These are phyloP conservation scores for Erysiphe pulchra DNA, from an alignment of 2,329 filamentous ascomycete genomes.

Conservation along the genomic window DNA sequence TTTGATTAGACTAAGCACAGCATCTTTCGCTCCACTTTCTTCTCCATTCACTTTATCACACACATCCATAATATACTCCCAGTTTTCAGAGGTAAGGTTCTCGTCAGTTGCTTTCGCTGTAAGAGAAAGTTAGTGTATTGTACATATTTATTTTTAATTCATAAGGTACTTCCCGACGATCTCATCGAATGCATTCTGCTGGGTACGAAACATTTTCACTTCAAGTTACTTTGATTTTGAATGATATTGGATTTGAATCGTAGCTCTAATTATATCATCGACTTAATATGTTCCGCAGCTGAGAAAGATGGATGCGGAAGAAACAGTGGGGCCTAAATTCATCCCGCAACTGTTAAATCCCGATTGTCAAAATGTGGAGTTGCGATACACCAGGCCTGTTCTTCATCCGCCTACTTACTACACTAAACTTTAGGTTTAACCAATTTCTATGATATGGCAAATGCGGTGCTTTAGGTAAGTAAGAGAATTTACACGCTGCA, in stretches of 20 bases:
- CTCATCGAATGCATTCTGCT: conserved; percentile 46
- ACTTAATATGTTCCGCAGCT: no score
- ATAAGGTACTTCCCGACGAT: conserved; percentile 34
- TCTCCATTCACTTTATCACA: conserved; percentile 17
- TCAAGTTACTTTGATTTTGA: background rate
- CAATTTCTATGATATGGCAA: no score
- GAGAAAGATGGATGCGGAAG: no score
- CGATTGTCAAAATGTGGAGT: no score
- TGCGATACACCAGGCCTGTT: no score
- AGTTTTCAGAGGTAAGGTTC: conserved; percentile 55
- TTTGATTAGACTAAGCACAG: conserved; percentile 47
- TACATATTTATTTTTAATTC: background rate
- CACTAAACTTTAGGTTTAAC: no score
- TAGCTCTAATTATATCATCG: background rate
- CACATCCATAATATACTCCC: conserved; percentile 30
- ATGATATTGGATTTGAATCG: background rate
- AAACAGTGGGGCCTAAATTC: no score
- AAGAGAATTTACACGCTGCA: no score
- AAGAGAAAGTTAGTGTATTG: conserved; percentile 6
- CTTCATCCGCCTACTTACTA: no score
- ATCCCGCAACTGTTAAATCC: no score
- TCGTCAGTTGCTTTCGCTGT: conserved; percentile 77
- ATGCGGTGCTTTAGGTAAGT: no score
- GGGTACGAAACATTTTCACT: conserved; percentile 27
- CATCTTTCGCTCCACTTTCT: conserved; percentile 31